Conservation (phyloP, 2,329 filamentous ascomycete species). For the Ceratocystis huliohia region DNA sequence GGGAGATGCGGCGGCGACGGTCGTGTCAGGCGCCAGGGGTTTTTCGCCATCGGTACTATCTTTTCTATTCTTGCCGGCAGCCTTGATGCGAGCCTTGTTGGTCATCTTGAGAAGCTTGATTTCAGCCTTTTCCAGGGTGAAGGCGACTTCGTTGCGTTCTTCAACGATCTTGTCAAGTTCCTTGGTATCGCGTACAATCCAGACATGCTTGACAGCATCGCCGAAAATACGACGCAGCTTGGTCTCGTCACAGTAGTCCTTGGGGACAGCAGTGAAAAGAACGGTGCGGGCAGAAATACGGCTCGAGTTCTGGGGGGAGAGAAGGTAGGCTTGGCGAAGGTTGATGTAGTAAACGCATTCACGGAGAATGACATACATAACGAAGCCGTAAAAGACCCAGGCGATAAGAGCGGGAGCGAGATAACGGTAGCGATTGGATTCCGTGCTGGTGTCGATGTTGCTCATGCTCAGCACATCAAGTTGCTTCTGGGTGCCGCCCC, state of each 20-base stretch:
- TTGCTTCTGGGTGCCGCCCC: slow-evolving; percentile 49
- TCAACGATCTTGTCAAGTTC: slow-evolving; percentile 70
- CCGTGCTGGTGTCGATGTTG: slow-evolving; percentile 49
- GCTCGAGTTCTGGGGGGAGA: slow-evolving; percentile 70
- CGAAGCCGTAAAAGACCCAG: slow-evolving; percentile 75
- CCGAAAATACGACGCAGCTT: slow-evolving; percentile 72
- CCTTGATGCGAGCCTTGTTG: slow-evolving; percentile 57
- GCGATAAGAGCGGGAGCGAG: slow-evolving; percentile 72
- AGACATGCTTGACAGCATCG: slow-evolving; percentile 66
- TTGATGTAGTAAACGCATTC: slow-evolving; percentile 90
- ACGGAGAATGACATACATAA: slow-evolving; percentile 76
- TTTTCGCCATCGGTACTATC: slow-evolving; percentile 29
- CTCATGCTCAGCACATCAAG: slow-evolving; percentile 69
- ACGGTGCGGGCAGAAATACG: slow-evolving; percentile 84
- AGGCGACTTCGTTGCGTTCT: slow-evolving; percentile 65
- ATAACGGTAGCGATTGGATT: slow-evolving; percentile 48
- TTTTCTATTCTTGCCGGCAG: slow-evolving; percentile 44
- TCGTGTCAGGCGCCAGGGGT: slow-evolving; percentile 40
- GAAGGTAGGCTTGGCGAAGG: slow-evolving; percentile 78
- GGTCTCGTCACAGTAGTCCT: slow-evolving; percentile 62
- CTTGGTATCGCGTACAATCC: slow-evolving; percentile 66
- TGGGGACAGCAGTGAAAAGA: slow-evolving; percentile 74
- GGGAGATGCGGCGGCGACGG: slow-evolving; percentile 1
- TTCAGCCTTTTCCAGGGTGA: slow-evolving; percentile 76
- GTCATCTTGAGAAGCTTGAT: slow-evolving; percentile 70